phyloP scores from a whole-genome alignment of 345 rosid genomes.

The Populus alba region DNA sequence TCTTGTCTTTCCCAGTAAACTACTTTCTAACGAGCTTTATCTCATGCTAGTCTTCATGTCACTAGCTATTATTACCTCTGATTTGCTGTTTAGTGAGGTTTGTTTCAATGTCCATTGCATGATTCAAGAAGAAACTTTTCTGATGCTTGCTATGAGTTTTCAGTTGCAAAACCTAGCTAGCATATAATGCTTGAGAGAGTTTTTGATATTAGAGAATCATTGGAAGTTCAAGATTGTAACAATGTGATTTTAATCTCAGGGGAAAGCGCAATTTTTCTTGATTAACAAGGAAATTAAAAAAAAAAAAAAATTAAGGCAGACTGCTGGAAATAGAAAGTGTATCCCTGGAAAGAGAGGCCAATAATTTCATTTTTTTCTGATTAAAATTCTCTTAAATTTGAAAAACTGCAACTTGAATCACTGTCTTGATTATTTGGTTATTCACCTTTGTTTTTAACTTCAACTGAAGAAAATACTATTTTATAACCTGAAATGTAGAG shows the following conservation, averaged over 20 bases:
- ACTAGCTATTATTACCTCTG: neutral
- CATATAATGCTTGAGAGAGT: neutral
- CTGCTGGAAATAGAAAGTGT: neutral
- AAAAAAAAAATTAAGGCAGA: neutral
- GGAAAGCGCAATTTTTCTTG: neutral
- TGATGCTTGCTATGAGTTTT: neutral
- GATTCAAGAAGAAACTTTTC: neutral
- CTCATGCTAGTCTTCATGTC: neutral
- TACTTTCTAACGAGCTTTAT: neutral
- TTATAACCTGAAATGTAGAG: neutral
- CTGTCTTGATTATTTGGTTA: neutral
- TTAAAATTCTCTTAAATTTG: neutral
- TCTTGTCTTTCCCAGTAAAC: constrained; percentile 6
- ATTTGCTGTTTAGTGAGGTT: neutral
- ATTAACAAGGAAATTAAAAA: neutral
- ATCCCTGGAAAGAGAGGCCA: neutral
- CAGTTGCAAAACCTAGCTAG: neutral
- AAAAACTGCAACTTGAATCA: neutral
- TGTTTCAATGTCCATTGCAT: neutral
- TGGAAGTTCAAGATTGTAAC: neutral
- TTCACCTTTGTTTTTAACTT: neutral
- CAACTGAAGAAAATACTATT: neutral
- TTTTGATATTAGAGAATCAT: neutral
- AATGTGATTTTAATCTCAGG: neutral
- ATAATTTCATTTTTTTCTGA: no score